Evolutionary conservation across 495 filamentous ascomycete genomes (phyloP).

Genomic region (Lasiosphaeria hispida): DNA sequence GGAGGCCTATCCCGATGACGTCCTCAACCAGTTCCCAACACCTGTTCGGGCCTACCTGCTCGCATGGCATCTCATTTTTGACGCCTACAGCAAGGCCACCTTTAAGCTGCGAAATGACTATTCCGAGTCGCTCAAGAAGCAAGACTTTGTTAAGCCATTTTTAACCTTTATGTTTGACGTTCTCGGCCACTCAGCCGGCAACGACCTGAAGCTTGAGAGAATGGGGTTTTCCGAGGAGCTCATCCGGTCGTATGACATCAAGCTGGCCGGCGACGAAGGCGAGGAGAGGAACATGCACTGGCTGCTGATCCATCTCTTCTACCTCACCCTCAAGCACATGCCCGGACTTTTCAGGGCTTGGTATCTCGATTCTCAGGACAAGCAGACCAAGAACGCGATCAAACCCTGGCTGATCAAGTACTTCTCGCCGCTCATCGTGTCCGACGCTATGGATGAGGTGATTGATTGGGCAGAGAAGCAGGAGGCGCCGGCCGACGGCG

Average conservation of each 20-base stretch:
- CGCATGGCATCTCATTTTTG: slow-evolving; percentile 88
- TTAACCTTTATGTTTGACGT: slow-evolving; percentile 79
- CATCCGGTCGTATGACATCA: slow-evolving; percentile 63
- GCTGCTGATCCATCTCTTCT: slow-evolving; percentile 85
- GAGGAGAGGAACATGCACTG: slow-evolving; percentile 70
- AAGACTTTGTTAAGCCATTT: slow-evolving; percentile 64
- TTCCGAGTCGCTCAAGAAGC: slow-evolving; percentile 68
- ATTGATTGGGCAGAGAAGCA: slow-evolving; percentile 64
- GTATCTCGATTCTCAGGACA: slow-evolving; percentile 74
- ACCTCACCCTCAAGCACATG: slow-evolving; percentile 68
- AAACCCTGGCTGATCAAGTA: slow-evolving; percentile 80
- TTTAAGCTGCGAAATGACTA: slow-evolving; percentile 80
- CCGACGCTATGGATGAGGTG: slow-evolving; percentile 68
- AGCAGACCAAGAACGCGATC: slow-evolving; percentile 70
- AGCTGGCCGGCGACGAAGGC: slow-evolving; percentile 53
- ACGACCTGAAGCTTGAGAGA: slow-evolving; percentile 56
- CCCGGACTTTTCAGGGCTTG: slow-evolving; percentile 81
- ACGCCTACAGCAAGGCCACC: slow-evolving; percentile 76
- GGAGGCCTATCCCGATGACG: slow-evolving; percentile 43
- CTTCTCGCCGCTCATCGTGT: slow-evolving; percentile 79
- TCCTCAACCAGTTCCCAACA: slow-evolving; percentile 50
- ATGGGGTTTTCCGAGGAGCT: slow-evolving; percentile 53
- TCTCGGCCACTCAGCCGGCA: slow-evolving; percentile 67
- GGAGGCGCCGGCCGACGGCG: slow-evolving; percentile 54
- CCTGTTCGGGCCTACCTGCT: slow-evolving; percentile 74